Evolutionary conservation across 495 filamentous ascomycete species (phyloP).

Genomic region (Hypoxylon lienhwacheense): DNA sequence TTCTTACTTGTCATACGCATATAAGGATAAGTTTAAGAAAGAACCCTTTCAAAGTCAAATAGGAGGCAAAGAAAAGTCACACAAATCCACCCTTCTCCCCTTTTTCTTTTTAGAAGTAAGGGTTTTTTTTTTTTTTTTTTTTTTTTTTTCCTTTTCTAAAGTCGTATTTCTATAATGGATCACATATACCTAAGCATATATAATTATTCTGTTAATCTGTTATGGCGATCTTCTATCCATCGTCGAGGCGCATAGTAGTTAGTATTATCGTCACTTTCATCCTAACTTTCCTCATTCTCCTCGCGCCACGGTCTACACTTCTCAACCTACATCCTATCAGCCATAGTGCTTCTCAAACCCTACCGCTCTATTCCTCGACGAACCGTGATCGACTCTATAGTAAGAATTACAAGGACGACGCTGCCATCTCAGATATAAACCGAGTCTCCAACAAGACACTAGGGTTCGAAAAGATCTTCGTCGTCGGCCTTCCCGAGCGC

Average conservation of each 20-base stretch:
- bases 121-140: too few relatives aligned
- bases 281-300: constrained; percentile 6
- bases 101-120: too few relatives aligned
- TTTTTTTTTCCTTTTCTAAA: too few relatives aligned
- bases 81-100: too few relatives aligned
- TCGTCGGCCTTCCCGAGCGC: constrained; percentile 43
- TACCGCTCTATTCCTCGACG: background rate
- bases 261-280: constrained; percentile 4
- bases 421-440: constrained; percentile 15
- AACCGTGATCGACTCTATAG: constrained; percentile 13
- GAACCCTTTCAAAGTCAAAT: too few relatives aligned
- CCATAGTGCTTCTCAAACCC: background rate
- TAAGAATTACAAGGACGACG: constrained; percentile 16
- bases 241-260: constrained; percentile 13
- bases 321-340: constrained; percentile 1
- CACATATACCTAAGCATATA: too few relatives aligned
- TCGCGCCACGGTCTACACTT: constrained; percentile 8
- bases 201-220: too few relatives aligned
- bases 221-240: constrained; percentile 11
- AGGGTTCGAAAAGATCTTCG: constrained; percentile 42
- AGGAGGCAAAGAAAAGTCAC: too few relatives aligned
- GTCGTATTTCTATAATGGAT: too few relatives aligned
- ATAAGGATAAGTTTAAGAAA: too few relatives aligned
- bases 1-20: too few relatives aligned
- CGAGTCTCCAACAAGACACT: constrained; percentile 35